Base-by-base conservation (phyloP, 2,329 filamentous ascomycete genomes). In the Sporothrix euskadiensis region DNA sequence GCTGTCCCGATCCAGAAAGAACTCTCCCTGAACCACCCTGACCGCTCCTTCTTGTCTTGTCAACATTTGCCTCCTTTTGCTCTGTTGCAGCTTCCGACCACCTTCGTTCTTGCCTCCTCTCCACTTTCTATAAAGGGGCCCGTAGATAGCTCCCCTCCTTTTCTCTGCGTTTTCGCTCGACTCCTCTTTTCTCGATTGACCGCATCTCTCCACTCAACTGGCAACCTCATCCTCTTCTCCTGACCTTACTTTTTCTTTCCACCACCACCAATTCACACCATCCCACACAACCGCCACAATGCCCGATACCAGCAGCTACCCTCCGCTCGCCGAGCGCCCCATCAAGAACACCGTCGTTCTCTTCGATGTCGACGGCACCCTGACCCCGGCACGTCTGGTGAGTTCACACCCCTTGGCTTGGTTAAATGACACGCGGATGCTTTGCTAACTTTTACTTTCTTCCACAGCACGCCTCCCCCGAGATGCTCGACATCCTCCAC, bases 351-450 rank as follows among this genome's bases (percentile, higher is more conserved):
- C 95, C 77, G 92, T 99, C 83, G 91, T 90, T 80, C 91, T 99
- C 76, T 99, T 99, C 83, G 96, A 99, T 83, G 96, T 99, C 75
- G 96, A 99, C 82, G 93, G 89, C 80, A 98, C 96, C 41, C 89
- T 99, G 78, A 96, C 94, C 19, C 92, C 90, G 57, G 91, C 96
- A 63, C 90, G 96, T 77, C 87, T 88, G 78, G 93, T 97, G 86
- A 75, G 86, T 66, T 9, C 9, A 19, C 59, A 26, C 26, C 26
- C 26, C 26, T 26, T 26, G 26, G 26, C 26, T 26, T 26, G 26
- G 26, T 26, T 26, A 26, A 26, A 26, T 26, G 26, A 26, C 26
- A 2, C 26, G 26, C 26, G 26, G 26, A 26, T 26, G 26, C 26
- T 47, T 14, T 70, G 2, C 22, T 71, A 30, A 3, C 54, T 22